Base-by-base conservation (phyloP, 495 filamentous ascomycete genomes). In the Penicillium roqueforti region DNA sequence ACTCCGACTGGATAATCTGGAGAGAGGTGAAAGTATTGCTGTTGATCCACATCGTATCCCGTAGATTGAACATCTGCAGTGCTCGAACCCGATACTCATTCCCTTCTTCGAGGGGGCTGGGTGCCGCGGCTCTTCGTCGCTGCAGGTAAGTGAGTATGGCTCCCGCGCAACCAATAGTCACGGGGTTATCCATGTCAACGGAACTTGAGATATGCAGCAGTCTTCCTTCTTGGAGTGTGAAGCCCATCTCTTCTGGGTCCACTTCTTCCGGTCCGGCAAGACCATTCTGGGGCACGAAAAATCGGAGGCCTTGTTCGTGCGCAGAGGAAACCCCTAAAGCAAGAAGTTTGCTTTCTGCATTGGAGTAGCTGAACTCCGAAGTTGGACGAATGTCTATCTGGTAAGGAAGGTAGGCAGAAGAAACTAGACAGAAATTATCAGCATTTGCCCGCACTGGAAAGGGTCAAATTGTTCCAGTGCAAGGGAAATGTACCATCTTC, bases 1-100 rank as follows among this genome's bases (percentile, higher is more conserved):
- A 84, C 60, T 97, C 91, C 5, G 85, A 83, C 47, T 88, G 87
- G 32, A 97, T 72, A 13, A 98, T 89, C 57, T 97, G 92, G 22
- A 98, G 81, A 6, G 91, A 88, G 16, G 80, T 72, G 25, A 97
- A 71, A 0, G 92, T 86, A 59, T 96, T 88, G 9, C 80, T 77
- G 59, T 88, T 91, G 56, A 97, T 77, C 65, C 92, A 89, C 91
- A 98, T 92, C 5, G 83, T 83, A 60, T 87, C 83, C 34, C 75
- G 76, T 9, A 95, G 70, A 51, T 78, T 83, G 66, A 91, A 91
- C 86, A 91, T 95, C 62, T 89, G 83, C 25, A 97, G 65, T 1
- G 72, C 75, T 39, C 63, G 78, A 20, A 97, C 75, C 16, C 77
- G 10, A 83, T 76, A 11, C 80, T 67, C 56, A 80, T 81, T 37